Base-by-base conservation (phyloP, 2,329 filamentous ascomycete genomes). In the Aplosporella prunicola region DNA sequence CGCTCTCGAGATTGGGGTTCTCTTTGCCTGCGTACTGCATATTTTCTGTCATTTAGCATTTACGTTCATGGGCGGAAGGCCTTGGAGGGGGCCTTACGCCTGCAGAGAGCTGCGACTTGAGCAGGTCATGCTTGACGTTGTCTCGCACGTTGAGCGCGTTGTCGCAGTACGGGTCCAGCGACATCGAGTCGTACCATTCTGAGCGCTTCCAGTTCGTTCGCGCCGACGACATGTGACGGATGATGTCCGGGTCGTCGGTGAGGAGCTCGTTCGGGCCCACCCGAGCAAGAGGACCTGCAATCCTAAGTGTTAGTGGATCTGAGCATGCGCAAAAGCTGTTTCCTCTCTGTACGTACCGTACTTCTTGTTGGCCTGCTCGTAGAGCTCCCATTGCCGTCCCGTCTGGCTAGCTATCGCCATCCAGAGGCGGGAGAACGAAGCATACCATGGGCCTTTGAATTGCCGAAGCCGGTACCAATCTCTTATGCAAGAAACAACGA, bases 121-220 rank as follows among this genome's bases (percentile, higher is more conserved):
- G 44, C 5, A 44, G 48, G 40, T 57, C 52, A 43, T 77, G 73
- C 27, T 62, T 61, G 5, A 58, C 60, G 27, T 66, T 68, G 40
- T 74, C 59, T 4, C 63, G 63, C 45, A 70, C 61, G 2, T 62
- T 68, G 41, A 77, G 74, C 22, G 76, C 57, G 38, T 70, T 74
- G 46, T 76, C 68, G 4, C 60, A 56, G n/a, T 67, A 61, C 0
- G 70, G 67, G 40, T 77, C 67, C 42, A 79, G 61, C 8, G 66
- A 62, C 39, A 69, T 61, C 3, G 61, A 66, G 40, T 63, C 56
- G 35, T 54, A 58, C 55, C 55, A 58, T 3, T 48, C 44, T 9
- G 52, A 47, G 23, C 62, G 56, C 32, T 51, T 61, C 29, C 68
- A 71, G 3, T 55, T 56, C 2, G 60, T 57, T 2, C 60, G 49